Conservation (phyloP, 108 stramenopile species). For the Fistulifera pelliculosa region DNA sequence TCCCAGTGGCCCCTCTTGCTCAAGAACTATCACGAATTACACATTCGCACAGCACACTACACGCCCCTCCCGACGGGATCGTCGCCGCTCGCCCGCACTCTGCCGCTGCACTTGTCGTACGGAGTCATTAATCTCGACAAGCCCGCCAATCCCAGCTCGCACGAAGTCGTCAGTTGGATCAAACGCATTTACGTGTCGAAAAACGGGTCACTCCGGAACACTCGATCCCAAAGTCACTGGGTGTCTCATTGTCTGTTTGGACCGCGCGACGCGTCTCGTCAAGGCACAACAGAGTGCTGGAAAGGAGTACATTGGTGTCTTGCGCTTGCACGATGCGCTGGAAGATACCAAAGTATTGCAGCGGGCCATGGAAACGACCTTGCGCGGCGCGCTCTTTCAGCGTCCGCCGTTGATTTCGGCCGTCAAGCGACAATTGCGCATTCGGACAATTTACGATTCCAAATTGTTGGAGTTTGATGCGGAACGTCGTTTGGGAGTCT, state of each 20-base stretch:
- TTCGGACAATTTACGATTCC: slow-evolving; percentile 96
- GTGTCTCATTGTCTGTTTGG: slow-evolving; percentile 99
- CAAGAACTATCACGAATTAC: slow-evolving; percentile 93
- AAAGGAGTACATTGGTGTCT: slow-evolving; percentile 98
- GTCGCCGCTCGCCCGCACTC: slow-evolving; percentile 88
- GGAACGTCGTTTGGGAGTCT: slow-evolving; percentile 92
- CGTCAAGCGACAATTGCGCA: slow-evolving; percentile 97
- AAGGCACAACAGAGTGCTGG: slow-evolving; percentile 99
- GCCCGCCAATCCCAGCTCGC: slow-evolving; percentile 96
- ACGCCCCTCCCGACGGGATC: slow-evolving; percentile 96
- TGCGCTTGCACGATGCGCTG: slow-evolving; percentile 89
- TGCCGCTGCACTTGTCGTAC: slow-evolving; percentile 88
- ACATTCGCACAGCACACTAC: slow-evolving; percentile 97
- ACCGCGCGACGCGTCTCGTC: slow-evolving; percentile 97
- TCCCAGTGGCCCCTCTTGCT: slow-evolving; percentile 97
- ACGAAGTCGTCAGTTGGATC: slow-evolving; percentile 99
- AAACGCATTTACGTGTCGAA: slow-evolving; percentile 98
- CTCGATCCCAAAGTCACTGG: slow-evolving; percentile 99
- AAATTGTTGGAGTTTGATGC: slow-evolving; percentile 95
- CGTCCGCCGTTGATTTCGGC: slow-evolving; percentile 98
- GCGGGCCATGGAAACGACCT: slow-evolving; percentile 85
- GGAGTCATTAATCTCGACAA: slow-evolving; percentile 99
- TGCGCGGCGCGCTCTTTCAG: slow-evolving; percentile 98
- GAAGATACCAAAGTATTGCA: slow-evolving; percentile 76
- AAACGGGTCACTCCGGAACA: slow-evolving; percentile 99